Base-by-base conservation (phyloP, 768 basidiomycete species). In the Coprinellus micaceus region DNA sequence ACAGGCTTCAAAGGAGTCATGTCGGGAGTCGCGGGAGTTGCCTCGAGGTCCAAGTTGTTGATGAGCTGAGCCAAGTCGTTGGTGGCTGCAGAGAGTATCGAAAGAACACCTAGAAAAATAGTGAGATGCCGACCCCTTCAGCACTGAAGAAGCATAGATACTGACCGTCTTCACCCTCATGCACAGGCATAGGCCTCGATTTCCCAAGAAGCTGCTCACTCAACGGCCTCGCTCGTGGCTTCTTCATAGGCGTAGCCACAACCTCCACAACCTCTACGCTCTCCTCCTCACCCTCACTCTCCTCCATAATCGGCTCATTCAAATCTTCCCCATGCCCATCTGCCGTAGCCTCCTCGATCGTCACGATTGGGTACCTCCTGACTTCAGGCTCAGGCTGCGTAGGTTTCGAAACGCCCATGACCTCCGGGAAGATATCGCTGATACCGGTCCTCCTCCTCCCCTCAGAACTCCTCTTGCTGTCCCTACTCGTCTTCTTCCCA, bases 21-120 rank as follows among this genome's bases (percentile, higher is more conserved):
- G 30, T 82, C 78, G 1, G 78, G 82, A 5, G 66, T 77, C 2
- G 76, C 74, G 0, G 89, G 90, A 0, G 91, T 92, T 3, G 88
- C 88, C 64, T 90, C 83, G 3, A 93, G 74, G 60, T 91, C 88
- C n/a, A 93, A 76, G n/a, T 81, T 80, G 59, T 85, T 88, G 67
- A 93, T 89, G 3, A 93, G 73, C 54, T 82, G 82, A 0, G 87
- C 90, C 3, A 93, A 78, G 40, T 92, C 90, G 50, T 89, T 83
- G 1, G 90, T 92, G 0, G 88, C 90, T 0, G 88, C 88, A 59
- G 86, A 86, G n/a, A 91, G 72, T 28, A 89, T 78, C 0, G 84
- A 88, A 1, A 90, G 64, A 13, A 82, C 82, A 58, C 79, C 89
- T 81, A 59, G 39, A 37, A 17, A 54, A 40, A 36, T 25, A 19